phyloP scores from a whole-genome alignment of 2,329 filamentous ascomycete genomes.

The Exutisphaerella laricina region DNA sequence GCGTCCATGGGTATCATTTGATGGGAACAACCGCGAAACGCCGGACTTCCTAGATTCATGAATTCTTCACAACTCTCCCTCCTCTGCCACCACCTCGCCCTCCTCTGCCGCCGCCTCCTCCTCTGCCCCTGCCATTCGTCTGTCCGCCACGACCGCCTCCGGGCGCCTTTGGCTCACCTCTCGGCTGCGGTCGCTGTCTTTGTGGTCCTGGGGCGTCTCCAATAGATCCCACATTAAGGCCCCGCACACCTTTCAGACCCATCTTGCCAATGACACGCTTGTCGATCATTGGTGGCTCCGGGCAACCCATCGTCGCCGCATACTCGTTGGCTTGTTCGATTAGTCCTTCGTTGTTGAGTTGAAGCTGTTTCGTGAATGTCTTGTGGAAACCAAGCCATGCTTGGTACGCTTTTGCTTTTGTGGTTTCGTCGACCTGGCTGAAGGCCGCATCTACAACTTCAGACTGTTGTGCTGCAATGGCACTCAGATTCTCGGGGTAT shows the following conservation, averaged over 20 bases:
- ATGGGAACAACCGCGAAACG: too few species aligned
- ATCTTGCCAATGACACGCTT: conserved; percentile 44
- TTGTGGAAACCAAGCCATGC: conserved; percentile 47
- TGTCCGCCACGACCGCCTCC: background rate
- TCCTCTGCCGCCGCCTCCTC: conserved; percentile 3
- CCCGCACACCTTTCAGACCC: conserved; percentile 43
- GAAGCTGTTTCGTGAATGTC: conserved; percentile 40
- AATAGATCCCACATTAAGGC: conserved; percentile 32
- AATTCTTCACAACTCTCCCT: background rate
- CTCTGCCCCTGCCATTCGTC: conserved; percentile 4
- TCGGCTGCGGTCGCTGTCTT: background rate
- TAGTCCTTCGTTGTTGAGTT: conserved; percentile 35
- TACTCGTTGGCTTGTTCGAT: conserved; percentile 43
- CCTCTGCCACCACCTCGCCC: conserved; percentile 12
- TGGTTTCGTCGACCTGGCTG: conserved; percentile 35
- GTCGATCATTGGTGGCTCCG: conserved; percentile 43
- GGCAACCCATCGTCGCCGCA: conserved; percentile 40
- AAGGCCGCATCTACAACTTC: conserved; percentile 30
- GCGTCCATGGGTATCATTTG: too few species aligned
- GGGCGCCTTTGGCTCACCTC: background rate
- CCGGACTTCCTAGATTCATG: background rate
- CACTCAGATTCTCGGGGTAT: conserved; percentile 42
- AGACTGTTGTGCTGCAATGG: conserved; percentile 26
- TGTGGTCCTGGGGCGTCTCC: conserved; percentile 2
- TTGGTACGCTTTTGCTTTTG: conserved; percentile 43